phyloP scores from a whole-genome alignment of 2,329 filamentous ascomycete genomes.

The Blumeriella jaapii region DNA sequence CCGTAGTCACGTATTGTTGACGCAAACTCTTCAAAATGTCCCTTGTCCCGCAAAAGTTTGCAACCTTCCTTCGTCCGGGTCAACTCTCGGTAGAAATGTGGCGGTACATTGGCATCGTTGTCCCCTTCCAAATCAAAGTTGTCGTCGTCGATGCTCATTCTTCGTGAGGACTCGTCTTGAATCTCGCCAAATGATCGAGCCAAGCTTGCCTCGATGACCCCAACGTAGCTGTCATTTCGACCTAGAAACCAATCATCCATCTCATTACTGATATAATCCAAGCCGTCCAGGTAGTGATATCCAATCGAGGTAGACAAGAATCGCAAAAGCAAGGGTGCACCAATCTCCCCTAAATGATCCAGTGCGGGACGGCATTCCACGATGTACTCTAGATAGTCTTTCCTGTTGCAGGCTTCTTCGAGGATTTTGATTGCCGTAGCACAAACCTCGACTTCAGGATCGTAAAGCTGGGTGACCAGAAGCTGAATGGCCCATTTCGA shows the following conservation, averaged over 20 bases:
- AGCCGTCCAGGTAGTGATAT: slow-evolving; percentile 90
- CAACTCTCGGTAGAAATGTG: slow-evolving; percentile 93
- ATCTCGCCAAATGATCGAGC: slow-evolving; percentile 61
- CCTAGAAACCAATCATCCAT: slow-evolving; percentile 99
- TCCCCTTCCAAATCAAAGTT: slow-evolving; percentile 33
- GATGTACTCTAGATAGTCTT: slow-evolving; percentile 84
- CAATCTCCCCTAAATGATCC: slow-evolving; percentile 93
- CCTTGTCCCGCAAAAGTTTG: slow-evolving; percentile 78
- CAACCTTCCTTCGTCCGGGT: slow-evolving; percentile 90
- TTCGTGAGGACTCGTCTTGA: slow-evolving; percentile 30
- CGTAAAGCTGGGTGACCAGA: slow-evolving; percentile 96
- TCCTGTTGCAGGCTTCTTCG: slow-evolving; percentile 93
- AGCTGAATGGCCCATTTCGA: slow-evolving; percentile 94
- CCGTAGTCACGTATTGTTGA: slow-evolving; percentile 79
- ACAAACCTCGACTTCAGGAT: slow-evolving; percentile 93
- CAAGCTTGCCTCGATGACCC: slow-evolving; percentile 88
- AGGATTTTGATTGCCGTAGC: slow-evolving; percentile 93
- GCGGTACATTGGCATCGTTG: slow-evolving; percentile 52
- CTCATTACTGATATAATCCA: slow-evolving; percentile 98
- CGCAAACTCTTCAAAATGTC: slow-evolving; percentile 91
- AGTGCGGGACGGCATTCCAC: slow-evolving; percentile 91
- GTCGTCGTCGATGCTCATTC: slow-evolving; percentile 30
- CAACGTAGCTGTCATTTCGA: slow-evolving; percentile 91
- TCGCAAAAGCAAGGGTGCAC: slow-evolving; percentile 78
- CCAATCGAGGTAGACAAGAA: slow-evolving; percentile 94